Conservation (phyloP, 768 basidiomycete species). For the Calocybe gangraenosa region DNA sequence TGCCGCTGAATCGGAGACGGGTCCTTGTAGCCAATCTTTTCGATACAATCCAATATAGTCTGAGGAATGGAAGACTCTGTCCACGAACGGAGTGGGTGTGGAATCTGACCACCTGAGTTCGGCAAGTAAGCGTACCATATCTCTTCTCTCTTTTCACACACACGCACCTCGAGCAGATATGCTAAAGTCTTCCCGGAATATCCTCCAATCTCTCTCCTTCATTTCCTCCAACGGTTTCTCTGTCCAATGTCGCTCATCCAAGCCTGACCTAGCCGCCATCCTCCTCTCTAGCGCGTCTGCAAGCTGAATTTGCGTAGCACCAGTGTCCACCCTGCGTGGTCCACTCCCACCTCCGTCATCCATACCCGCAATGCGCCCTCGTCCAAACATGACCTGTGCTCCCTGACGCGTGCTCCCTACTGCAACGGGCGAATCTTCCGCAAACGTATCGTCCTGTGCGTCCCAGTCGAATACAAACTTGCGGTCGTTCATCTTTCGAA, state of each 20-base stretch:
- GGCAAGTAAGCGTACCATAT: too few relatives aligned
- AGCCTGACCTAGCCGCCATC: constrained; percentile 72
- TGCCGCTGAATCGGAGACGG: constrained; percentile 97
- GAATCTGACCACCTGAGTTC: constrained; percentile 86
- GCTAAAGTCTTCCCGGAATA: constrained; percentile 97
- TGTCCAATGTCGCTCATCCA: constrained; percentile 97
- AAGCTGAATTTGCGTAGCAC: constrained; percentile 42
- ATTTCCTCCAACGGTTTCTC: constrained; percentile 91
- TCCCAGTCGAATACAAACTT: constrained; percentile 99
- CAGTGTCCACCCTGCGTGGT: constrained; percentile 26
- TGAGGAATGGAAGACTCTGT: constrained; percentile 80
- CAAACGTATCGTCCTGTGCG: constrained; percentile 89
- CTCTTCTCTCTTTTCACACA: too few relatives aligned
- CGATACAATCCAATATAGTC: constrained; percentile 77
- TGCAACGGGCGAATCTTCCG: constrained; percentile 69
- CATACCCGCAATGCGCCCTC: constrained; percentile 82
- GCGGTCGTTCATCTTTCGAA: constrained; percentile 91
- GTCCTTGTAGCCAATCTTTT: constrained; percentile 92
- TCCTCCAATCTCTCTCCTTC: constrained; percentile 98
- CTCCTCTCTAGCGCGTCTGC: constrained; percentile 82
- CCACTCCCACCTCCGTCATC: constrained; percentile 64
- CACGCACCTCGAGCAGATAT: constrained; percentile 80
- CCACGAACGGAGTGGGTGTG: constrained; percentile 93
- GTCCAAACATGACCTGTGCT: constrained; percentile 85
- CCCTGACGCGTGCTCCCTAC: constrained; percentile 72